phyloP scores from a whole-genome alignment of 208 protist genomes.

The Acanthamoeba royreba region DNA sequence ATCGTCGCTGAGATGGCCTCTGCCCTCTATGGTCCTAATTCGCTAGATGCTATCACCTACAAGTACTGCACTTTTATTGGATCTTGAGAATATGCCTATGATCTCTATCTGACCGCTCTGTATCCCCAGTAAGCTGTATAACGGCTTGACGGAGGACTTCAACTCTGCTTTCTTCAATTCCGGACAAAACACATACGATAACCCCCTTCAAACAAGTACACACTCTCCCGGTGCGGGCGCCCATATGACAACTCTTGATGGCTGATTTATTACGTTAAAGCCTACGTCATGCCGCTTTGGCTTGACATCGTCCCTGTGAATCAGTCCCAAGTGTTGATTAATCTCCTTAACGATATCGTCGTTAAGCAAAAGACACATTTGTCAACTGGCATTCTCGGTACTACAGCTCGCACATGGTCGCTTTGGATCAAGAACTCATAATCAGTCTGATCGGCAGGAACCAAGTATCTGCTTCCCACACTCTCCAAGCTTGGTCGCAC shows the following conservation, averaged over 20 bases:
- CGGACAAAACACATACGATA: neutral
- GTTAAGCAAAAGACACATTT: neutral
- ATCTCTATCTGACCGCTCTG: neutral
- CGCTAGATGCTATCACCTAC: neutral
- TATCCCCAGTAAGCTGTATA: neutral
- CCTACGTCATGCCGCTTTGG: conserved; percentile 1
- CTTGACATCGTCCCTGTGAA: neutral
- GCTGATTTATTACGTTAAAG: neutral
- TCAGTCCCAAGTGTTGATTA: neutral
- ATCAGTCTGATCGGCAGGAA: too few relatives aligned
- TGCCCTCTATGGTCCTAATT: neutral
- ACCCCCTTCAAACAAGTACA: neutral
- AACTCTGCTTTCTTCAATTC: neutral
- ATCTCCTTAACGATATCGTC: neutral
- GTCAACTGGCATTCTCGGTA: conserved; percentile 21
- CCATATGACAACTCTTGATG: neutral
- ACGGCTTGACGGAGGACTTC: neutral
- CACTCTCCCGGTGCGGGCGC: neutral
- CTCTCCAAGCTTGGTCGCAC: neutral
- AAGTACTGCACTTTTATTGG: neutral
- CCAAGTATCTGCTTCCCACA: conserved; percentile 43
- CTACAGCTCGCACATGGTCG: too few relatives aligned
- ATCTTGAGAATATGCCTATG: too few relatives aligned
- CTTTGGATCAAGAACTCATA: too few relatives aligned
- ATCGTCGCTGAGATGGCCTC: neutral